Percentiles rank a stretch among this genome's conserved stretches.
phyloP scores from a whole-genome alignment of 805 yeast species.

The Yamadazyma paraphyllophila region DNA sequence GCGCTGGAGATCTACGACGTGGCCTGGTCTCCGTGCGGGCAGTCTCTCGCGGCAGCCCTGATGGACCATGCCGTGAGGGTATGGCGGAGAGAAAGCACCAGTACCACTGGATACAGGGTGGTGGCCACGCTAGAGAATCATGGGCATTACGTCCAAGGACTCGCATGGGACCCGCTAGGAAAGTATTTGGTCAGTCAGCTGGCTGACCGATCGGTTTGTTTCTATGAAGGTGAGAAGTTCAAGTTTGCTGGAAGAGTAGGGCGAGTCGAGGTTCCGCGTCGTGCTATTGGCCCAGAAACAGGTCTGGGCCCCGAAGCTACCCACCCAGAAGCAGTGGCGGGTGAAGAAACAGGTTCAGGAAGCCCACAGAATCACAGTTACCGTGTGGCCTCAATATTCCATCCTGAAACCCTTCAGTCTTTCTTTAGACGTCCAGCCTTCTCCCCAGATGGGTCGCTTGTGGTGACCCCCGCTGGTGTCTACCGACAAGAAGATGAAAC shows the following conservation, averaged over 20 bases:
- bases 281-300: slow-evolving; percentile 5
- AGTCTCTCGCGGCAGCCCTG: slow-evolving; percentile 78
- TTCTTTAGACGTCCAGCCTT: slow-evolving; percentile 84
- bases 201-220: slow-evolving; percentile 78
- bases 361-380: background rate
- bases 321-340: too few species aligned
- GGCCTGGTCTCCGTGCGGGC: slow-evolving; percentile 87
- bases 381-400: slow-evolving; percentile 45
- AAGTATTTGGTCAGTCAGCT: slow-evolving; percentile 81
- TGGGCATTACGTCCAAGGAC: slow-evolving; percentile 91
- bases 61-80: slow-evolving; percentile 85
- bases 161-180: slow-evolving; percentile 88
- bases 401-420: slow-evolving; percentile 84
- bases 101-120: background rate
- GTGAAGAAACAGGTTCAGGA: too few species aligned
- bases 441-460: slow-evolving; percentile 84
- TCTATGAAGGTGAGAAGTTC: slow-evolving; percentile 46
- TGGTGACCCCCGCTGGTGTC: slow-evolving; percentile 73
- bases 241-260: slow-evolving; percentile 18
- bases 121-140: slow-evolving; percentile 36
- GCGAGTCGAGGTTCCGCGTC: background rate
- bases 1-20: slow-evolving; percentile 85
- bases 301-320: background rate
- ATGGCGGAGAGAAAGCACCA: slow-evolving; percentile 20
- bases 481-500: slow-evolving; percentile 32